phyloP scores from a whole-genome alignment of 148 eudicot genomes.

The Cornus controversa region DNA sequence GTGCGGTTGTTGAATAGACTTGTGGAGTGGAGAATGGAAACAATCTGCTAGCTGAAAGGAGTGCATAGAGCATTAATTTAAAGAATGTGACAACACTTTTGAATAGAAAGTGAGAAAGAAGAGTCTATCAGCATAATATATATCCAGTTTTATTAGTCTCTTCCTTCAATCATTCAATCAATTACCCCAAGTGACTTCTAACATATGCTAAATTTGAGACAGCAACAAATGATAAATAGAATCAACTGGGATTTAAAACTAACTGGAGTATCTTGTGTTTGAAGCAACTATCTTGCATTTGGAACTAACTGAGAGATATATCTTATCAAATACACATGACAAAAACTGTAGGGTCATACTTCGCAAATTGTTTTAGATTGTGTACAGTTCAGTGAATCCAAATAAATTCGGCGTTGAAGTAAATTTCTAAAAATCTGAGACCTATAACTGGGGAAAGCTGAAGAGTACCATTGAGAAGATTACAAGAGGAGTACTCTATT shows the following conservation, averaged over 20 bases:
- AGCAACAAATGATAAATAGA: neutral
- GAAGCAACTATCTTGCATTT: too few relatives aligned
- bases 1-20: slow-evolving; percentile 13
- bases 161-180: neutral
- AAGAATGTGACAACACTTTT: neutral
- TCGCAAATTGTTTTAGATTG: neutral
- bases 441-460: neutral
- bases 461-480: neutral
- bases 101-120: neutral
- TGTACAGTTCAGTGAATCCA: neutral
- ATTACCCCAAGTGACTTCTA: too few relatives aligned
- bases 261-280: neutral
- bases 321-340: neutral
- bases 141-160: too few relatives aligned
- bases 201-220: neutral
- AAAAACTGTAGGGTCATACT: neutral
- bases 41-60: slow-evolving; percentile 21
- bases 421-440: neutral
- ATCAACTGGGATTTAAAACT: neutral
- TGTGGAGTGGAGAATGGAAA: slow-evolving; percentile 18
- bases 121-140: neutral
- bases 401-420: neutral
- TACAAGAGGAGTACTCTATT: neutral
- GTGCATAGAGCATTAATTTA: neutral
- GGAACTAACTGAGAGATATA: too few relatives aligned